Evolutionary conservation across 495 filamentous ascomycete species (phyloP), one percentile per base, ranked within the genome.

Genomic region (Hypoxylon trugodes): DNA sequence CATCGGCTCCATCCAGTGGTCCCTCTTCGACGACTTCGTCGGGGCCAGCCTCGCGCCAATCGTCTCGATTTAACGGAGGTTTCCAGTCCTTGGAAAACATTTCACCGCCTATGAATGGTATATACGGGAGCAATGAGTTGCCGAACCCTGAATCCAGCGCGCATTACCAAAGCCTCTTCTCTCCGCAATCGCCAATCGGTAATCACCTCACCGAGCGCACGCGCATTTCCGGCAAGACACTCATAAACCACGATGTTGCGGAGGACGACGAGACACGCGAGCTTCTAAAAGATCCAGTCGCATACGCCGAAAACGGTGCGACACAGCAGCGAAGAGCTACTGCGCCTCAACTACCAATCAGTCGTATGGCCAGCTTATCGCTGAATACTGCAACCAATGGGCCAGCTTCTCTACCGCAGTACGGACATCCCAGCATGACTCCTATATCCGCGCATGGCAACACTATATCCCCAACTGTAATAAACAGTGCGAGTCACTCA

Each of bases 191-290:
- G 18, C 90, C 91, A 7, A 88, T 95, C 56, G 89, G 86, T 33
- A 92, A 90, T 66, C 86, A 90, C 42, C 80, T 92, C 7, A 78
- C 81, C 38, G 88, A 91, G 51, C 82, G 86, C 21, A 84, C 85
- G 15, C 86, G 90, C 47, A 81, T 90, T 42, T 86, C 87, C 12
- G 90, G 93, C 51, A 96, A 94, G 74, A 86, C 88, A 2, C 83
- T 96, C 50, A 96, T 97, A 65, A 92, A 90, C 66, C 87, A 92
- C 68, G 91, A 96, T 68, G 75, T 82, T 9, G 81, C 85, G 6
- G 91, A 92, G 46, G 84, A 89, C 54, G 92, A 96, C 64, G 93
- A 96, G 69, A 93, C 91, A 0, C 89, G 89, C 4, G 88, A 93
- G 68, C 76, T 96, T 8, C 79, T 96, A 7, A 91, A 92, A 51